Conservation (phyloP, 768 basidiomycete genomes). For the Tulasnella sp. region DNA sequence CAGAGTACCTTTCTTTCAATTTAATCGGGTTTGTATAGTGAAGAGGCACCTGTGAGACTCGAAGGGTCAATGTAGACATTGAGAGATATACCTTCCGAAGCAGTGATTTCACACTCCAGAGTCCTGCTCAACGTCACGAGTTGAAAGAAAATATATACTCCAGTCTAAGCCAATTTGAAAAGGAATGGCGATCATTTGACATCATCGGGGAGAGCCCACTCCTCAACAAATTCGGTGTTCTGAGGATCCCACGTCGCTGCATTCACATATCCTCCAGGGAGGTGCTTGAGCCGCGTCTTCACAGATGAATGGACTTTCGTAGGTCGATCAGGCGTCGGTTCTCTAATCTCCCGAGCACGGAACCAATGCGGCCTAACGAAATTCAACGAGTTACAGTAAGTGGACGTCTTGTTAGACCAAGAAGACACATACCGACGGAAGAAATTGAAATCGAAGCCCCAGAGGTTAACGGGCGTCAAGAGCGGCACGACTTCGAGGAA, state of each 20-base stretch:
- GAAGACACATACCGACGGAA: background rate
- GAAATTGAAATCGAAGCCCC: background rate
- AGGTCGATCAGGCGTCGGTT: background rate
- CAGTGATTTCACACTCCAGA: background rate
- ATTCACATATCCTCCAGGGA: background rate
- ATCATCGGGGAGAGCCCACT: constrained; percentile 13
- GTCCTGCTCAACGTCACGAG: background rate
- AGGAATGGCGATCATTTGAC: background rate
- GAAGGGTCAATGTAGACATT: background rate
- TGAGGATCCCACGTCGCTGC: background rate
- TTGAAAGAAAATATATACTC: background rate
- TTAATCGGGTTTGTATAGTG: too few species aligned
- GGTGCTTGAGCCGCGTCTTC: background rate
- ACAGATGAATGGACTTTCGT: constrained; percentile 14
- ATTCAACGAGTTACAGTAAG: background rate
- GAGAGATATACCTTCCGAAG: background rate
- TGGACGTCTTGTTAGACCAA: background rate
- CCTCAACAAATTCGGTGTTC: background rate
- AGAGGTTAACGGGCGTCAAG: background rate
- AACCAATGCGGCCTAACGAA: background rate
- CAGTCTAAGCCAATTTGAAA: background rate
- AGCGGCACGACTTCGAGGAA: background rate
- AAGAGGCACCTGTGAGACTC: too few species aligned
- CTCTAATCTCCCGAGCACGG: background rate
- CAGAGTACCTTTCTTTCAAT: too few species aligned